Conservation (phyloP, 208 protist species). For the Borovskyia barvae region DNA sequence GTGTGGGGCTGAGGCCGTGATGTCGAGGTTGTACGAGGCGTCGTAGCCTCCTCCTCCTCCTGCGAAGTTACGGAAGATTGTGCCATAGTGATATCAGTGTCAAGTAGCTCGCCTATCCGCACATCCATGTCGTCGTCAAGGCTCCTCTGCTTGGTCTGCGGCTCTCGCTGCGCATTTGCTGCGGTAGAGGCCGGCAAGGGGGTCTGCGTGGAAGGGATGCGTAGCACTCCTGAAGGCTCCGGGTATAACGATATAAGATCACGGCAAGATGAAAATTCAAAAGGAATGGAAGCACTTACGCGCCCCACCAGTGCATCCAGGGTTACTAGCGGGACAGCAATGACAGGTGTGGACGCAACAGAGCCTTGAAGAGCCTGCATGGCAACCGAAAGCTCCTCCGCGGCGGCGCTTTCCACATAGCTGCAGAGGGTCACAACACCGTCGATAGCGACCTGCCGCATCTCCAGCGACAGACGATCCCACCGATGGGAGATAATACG, state of each 20-base stretch:
- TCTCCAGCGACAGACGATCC: constrained; percentile 24
- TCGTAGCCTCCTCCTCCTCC: too few species aligned
- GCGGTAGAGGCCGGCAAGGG: background rate
- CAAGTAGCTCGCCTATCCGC: constrained; percentile 12
- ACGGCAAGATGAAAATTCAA: constrained; percentile 16
- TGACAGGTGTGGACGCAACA: background rate
- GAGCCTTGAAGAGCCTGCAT: constrained; percentile 2
- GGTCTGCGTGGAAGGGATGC: background rate
- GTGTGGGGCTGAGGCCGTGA: background rate
- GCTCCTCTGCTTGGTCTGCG: background rate
- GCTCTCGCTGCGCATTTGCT: background rate
- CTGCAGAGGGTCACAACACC: constrained; percentile 13
- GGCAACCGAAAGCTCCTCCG: constrained; percentile 14
- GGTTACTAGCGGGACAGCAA: background rate
- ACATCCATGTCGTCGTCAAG: constrained; percentile 1
- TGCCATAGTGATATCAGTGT: too few species aligned
- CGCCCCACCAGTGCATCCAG: constrained; percentile 5
- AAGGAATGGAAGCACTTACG: constrained; percentile 19
- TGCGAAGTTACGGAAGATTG: too few species aligned
- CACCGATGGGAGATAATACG: constrained; percentile 42
- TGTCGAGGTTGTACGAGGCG: too few species aligned
- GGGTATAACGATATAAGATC: constrained; percentile 14
- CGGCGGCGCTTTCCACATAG: constrained; percentile 2
- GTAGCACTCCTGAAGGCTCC: constrained; percentile 9
- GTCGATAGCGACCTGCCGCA: constrained; percentile 16